Conservation (phyloP, 768 basidiomycete genomes). For the Lentinula sp. region DNA sequence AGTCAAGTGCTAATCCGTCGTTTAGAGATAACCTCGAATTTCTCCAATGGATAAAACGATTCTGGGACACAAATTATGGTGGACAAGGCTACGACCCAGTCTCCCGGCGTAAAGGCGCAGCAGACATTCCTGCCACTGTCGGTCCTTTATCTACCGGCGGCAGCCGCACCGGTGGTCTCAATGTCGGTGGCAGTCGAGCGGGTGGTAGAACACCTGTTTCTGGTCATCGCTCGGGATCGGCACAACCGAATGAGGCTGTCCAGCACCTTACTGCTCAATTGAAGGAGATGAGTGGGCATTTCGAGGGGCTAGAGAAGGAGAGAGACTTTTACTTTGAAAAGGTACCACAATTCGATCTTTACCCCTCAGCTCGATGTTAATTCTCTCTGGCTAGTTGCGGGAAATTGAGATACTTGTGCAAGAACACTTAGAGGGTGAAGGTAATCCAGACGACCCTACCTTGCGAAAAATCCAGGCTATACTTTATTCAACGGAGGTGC, state of each 20-base stretch:
- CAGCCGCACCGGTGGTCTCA: slow-evolving; percentile 21
- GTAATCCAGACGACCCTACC: slow-evolving; percentile 51
- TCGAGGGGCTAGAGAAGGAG: slow-evolving; percentile 95
- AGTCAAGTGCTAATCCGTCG: neutral
- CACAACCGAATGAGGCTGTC: slow-evolving; percentile 63
- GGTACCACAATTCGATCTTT: slow-evolving; percentile 38
- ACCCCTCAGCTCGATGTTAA: slow-evolving; percentile 5
- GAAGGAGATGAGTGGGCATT: slow-evolving; percentile 70
- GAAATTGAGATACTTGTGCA: slow-evolving; percentile 95
- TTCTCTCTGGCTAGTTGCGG: slow-evolving; percentile 56
- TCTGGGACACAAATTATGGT: slow-evolving; percentile 90
- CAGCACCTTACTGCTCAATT: slow-evolving; percentile 70
- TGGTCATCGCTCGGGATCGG: slow-evolving; percentile 61
- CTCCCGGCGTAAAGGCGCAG: slow-evolving; percentile 70
- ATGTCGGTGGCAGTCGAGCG: slow-evolving; percentile 32
- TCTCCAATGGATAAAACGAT: slow-evolving; percentile 93
- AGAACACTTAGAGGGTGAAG: slow-evolving; percentile 62
- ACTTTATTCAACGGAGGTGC: slow-evolving; percentile 90
- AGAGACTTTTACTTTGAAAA: slow-evolving; percentile 98
- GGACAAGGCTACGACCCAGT: slow-evolving; percentile 86
- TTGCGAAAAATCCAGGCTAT: slow-evolving; percentile 86
- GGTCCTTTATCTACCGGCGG: slow-evolving; percentile 50
- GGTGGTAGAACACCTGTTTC: slow-evolving; percentile 72
- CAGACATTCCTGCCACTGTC: slow-evolving; percentile 77
- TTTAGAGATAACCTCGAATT: slow-evolving; percentile 95